Evolutionary conservation across 768 basidiomycete species (phyloP), one percentile per base, ranked within the genome.

Genomic region (Pleurotus eryngii): DNA sequence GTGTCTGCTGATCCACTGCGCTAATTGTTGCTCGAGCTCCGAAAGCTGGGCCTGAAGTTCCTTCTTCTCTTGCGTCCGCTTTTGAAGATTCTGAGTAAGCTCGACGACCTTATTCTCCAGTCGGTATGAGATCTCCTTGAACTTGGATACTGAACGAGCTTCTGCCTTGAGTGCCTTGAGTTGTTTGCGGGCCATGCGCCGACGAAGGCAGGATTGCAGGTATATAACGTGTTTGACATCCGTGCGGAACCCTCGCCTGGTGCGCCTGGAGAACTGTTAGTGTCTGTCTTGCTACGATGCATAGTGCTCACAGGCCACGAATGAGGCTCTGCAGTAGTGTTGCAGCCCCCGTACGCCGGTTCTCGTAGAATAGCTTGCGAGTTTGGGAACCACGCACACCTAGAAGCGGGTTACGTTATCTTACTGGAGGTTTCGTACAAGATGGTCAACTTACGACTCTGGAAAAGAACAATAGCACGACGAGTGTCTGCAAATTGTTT

Each of bases 31-130:
- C 74, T 98, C 93, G 30, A 98, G 79, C 40, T 89, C 84, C 18
- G 75, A 70, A 46, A 98, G 79, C 64, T 86, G 85, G n/a, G 72
- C 75, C 61, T 89, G 86, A 45, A 98, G 76, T 55, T 86, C 87
- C 72, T 92, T 95, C 77, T 91, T 94, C 76, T 99, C 96, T 58
- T 84, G 83, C 2, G 88, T 95, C 47, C 96, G 87, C 66, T 81
- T 87, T 72, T 98, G 97, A 11, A 99, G 81, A 14, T 76, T 85
- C 69, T 99, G 97, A 0, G 97, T 98, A 60, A 99, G 88, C 69
- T 98, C 96, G 58, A 99, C 93, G 45, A 99, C 97, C 75, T 98
- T 99, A 81, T 98, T 99, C 76, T 99, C 97, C 56, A 99, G 81
- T 63, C 85, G 86, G 68, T 98, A 98, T 0, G 96, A 98, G 63